These are phyloP conservation scores for Cercospora nicotianae DNA, from an alignment of 2,329 filamentous ascomycete species.

Conservation along the genomic window DNA sequence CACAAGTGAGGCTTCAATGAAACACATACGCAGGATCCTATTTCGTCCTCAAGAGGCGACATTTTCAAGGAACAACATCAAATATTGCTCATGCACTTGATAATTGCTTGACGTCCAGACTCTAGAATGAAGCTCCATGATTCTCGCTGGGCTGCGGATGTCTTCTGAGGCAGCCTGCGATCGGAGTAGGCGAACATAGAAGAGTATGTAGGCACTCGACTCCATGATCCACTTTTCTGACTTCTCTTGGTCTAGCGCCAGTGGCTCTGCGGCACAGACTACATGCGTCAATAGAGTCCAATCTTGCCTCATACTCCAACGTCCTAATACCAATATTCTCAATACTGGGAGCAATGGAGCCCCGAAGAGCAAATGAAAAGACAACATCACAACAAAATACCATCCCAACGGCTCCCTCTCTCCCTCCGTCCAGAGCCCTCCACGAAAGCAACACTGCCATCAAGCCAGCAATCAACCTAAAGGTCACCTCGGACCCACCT, in stretches of 20 bases:
- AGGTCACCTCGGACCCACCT: neutral
- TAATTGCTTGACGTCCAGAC: no score
- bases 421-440: neutral
- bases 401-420: neutral
- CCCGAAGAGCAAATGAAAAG: neutral
- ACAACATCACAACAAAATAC: neutral
- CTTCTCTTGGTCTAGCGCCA: neutral
- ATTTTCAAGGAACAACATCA: no score
- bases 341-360: neutral
- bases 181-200: neutral
- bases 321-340: neutral
- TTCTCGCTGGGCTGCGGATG: no score
- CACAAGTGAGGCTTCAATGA: no score
- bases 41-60: no score
- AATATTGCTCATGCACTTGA: no score
- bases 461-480: neutral
- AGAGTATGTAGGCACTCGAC: neutral
- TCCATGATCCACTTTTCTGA: neutral
- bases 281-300: neutral
- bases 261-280: neutral
- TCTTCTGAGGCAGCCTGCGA: no score
- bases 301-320: neutral
- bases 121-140: no score
- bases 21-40: no score
- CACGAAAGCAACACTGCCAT: neutral